phyloP scores from a whole-genome alignment of 129 eudicot genomes.

The Kitagawia praeruptora region DNA sequence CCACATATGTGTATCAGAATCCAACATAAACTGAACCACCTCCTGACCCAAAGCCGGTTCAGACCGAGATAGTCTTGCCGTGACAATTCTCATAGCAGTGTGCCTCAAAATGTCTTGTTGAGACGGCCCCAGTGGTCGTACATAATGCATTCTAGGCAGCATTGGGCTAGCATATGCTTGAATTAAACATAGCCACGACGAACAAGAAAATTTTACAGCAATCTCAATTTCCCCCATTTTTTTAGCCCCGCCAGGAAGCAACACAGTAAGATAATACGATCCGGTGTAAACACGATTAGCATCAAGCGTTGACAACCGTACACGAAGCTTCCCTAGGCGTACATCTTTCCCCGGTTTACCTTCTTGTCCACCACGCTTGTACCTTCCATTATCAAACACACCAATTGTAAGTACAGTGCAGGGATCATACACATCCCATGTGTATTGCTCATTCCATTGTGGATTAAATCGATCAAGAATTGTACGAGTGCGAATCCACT shows the following conservation, averaged over 20 bases:
- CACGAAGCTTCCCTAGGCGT: slow-evolving; percentile 76
- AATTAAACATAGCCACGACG: slow-evolving; percentile 68
- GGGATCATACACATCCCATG: slow-evolving; percentile 92
- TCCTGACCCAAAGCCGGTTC: slow-evolving; percentile 88
- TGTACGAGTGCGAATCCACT: slow-evolving; percentile 92
- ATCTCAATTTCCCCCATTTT: slow-evolving; percentile 88
- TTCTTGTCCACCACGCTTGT: slow-evolving; percentile 31
- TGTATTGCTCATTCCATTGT: slow-evolving; percentile 92
- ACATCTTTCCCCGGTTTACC: slow-evolving; percentile 51
- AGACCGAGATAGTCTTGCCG: slow-evolving; percentile 65
- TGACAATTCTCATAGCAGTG: slow-evolving; percentile 73
- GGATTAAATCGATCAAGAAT: slow-evolving; percentile 81
- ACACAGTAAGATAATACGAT: slow-evolving; percentile 53
- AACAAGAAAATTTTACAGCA: slow-evolving; percentile 73
- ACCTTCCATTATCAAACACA: slow-evolving; percentile 80
- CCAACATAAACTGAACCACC: slow-evolving; percentile 86
- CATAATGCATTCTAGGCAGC: slow-evolving; percentile 91
- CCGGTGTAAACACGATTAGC: slow-evolving; percentile 65
- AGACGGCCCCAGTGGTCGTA: slow-evolving; percentile 62
- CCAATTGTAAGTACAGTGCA: slow-evolving; percentile 92
- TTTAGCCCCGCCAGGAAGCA: slow-evolving; percentile 73
- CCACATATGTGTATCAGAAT: slow-evolving; percentile 77
- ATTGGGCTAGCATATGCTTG: slow-evolving; percentile 74
- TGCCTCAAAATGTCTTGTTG: slow-evolving; percentile 77
- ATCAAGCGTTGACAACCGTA: slow-evolving; percentile 76